Evolutionary conservation across 2,329 filamentous ascomycete genomes (phyloP), one percentile per base, ranked within the genome.

Genomic region (Aspergillus proliferans): DNA sequence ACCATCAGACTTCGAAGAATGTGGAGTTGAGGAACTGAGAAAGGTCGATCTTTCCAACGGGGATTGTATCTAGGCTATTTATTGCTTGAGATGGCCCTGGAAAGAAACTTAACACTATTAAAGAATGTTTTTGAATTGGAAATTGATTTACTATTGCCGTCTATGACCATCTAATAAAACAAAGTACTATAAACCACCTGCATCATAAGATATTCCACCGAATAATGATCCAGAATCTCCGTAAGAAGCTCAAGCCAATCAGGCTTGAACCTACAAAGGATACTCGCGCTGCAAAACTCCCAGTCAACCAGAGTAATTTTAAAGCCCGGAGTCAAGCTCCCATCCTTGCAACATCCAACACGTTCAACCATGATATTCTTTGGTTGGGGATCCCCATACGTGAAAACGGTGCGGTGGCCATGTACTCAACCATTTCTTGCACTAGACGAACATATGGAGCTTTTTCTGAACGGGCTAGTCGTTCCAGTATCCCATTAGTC

Each of bases 281-380:
- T 43, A n/a, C n/a, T n/a, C n/a, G n/a, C n/a, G n/a, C n/a, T n/a
- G n/a, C n/a, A n/a, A n/a, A n/a, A n/a, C 40, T 50, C 51, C 55
- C 53, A 58, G 43, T 58, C 48, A 30, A 54, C 26, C 18, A 52
- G 30, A 7, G 47, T 50, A 15, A 54, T 50, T 24, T 26, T 24
- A 43, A 43, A 52, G 38, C 48, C 42, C 6, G 21, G 45, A 36
- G 6, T 26, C 24, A 3, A 9, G 8, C 7, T 8, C 24, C 24
- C 40, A 30, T 33, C 43, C 47, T 50, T 49, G 14, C 36, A 44
- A 43, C 38, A 39, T 21, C 45, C 47, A 1, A 41, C 42, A 24
- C 46, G 45, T 44, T 53, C 46, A 21, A 53, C 50, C 39, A 57
- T 57, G 33, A 57, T 48, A 36, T 57, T 57, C 48, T 52, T 53